These are phyloP conservation scores for Ciborinia camelliae DNA, from an alignment of 2,329 filamentous ascomycete genomes.

Conservation along the genomic window DNA sequence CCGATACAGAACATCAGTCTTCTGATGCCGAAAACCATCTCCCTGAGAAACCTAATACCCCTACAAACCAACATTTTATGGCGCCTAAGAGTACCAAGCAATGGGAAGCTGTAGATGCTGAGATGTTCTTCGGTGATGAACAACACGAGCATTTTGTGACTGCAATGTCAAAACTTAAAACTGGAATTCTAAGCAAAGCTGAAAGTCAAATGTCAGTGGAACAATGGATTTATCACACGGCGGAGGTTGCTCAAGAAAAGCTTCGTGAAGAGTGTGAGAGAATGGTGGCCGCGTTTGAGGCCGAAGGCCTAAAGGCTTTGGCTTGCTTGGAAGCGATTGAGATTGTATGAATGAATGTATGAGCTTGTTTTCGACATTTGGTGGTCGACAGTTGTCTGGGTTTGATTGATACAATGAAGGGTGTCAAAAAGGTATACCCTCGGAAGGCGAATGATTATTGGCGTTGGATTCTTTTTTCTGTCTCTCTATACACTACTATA, in stretches of 20 bases:
- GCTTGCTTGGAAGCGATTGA: conserved; percentile 58
- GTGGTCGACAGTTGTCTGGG: not conserved
- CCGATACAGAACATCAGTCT: conserved; percentile 68
- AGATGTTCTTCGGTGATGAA: conserved; percentile 57
- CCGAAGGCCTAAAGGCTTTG: conserved; percentile 76
- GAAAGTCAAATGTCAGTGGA: conserved; percentile 92
- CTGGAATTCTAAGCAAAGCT: conserved; percentile 62
- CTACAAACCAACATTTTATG: conserved; percentile 55
- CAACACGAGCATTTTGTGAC: conserved; percentile 33
- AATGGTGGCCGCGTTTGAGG: conserved; percentile 79
- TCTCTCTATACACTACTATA: no score
- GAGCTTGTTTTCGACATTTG: not conserved
- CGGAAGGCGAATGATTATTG: not conserved
- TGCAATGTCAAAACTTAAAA: conserved; percentile 49
- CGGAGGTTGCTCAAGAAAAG: conserved; percentile 73
- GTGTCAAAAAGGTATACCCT: no score
- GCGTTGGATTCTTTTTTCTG: not conserved
- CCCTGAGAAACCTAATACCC: conserved; percentile 39
- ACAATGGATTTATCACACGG: conserved; percentile 85
- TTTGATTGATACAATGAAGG: not conserved
- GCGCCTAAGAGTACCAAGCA: conserved; percentile 53
- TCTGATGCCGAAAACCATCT: conserved; percentile 79
- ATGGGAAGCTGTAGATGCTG: conserved; percentile 76
- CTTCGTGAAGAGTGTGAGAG: conserved; percentile 78
- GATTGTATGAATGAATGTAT: not conserved